phyloP scores from a whole-genome alignment of 2,329 filamentous ascomycete genomes.

The Epichloe typhina region DNA sequence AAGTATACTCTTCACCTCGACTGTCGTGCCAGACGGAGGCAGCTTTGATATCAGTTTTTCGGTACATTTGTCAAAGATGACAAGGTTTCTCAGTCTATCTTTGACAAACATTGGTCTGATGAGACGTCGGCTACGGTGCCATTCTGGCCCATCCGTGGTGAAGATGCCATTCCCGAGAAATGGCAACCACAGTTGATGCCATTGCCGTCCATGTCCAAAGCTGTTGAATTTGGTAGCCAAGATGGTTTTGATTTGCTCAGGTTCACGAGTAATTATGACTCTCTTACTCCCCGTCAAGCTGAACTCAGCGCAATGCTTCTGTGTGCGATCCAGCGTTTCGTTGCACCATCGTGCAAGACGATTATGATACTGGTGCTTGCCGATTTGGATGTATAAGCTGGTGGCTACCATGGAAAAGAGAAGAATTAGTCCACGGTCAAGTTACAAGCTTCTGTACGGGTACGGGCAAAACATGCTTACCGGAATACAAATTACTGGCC shows the following conservation, averaged over 20 bases:
- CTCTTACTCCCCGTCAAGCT: constrained; percentile 11
- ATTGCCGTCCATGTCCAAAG: constrained; percentile 31
- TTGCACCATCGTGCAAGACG: constrained; percentile 9
- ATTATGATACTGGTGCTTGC: constrained; percentile 10
- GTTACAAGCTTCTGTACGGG: no score
- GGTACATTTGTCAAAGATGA: constrained; percentile 48
- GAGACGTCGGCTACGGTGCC: constrained; percentile 39
- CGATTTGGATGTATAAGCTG: constrained; percentile 9
- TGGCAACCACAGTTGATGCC: constrained; percentile 28
- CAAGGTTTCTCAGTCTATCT: constrained; percentile 34
- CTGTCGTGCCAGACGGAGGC: constrained; percentile 35
- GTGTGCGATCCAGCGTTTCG: constrained; percentile 5
- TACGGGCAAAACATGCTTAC: constrained; percentile 9
- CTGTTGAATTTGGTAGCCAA: constrained; percentile 43
- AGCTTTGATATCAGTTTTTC: constrained; percentile 44
- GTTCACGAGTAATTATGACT: constrained; percentile 35
- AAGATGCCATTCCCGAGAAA: constrained; percentile 45
- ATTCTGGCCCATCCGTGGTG: constrained; percentile 35
- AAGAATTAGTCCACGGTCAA: no score
- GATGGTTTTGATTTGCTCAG: constrained; percentile 43
- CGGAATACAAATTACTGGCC: constrained; percentile 21
- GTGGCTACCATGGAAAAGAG: constrained; percentile 7
- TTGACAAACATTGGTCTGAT: constrained; percentile 40
- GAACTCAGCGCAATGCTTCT: constrained; percentile 10
- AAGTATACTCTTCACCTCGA: constrained; percentile 50